A percentile compares a stretch with the other conserved stretches of the same genome.
phyloP scores from a whole-genome alignment of 208 protist species.

The Crithidia bombi region DNA sequence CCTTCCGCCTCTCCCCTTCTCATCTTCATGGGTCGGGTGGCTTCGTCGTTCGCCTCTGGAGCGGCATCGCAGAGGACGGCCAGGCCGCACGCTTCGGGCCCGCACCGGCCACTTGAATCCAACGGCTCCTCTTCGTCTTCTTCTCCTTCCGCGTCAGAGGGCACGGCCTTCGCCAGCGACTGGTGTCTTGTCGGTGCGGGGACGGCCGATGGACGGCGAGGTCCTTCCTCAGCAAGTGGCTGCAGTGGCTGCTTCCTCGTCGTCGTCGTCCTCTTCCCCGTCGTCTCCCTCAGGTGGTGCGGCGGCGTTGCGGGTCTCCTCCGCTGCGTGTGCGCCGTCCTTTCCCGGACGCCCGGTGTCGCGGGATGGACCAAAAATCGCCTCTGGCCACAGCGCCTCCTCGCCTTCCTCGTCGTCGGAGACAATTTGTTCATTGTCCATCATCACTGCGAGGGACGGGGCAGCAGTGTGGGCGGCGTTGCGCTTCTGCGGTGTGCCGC shows the following conservation, averaged over 20 bases:
- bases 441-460: slow-evolving; percentile 7
- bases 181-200: neutral
- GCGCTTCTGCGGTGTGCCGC: neutral
- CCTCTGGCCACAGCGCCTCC: slow-evolving; percentile 11
- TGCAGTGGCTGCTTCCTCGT: neutral
- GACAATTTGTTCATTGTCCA: neutral
- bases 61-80: neutral
- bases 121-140: slow-evolving; percentile 35
- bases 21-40: neutral
- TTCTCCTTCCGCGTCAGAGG: neutral
- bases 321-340: neutral
- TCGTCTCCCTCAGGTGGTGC: neutral
- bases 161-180: neutral
- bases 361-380: slow-evolving; percentile 5
- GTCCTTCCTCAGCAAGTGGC: neutral
- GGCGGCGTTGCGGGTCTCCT: neutral
- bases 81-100: slow-evolving; percentile 7
- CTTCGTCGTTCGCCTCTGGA: neutral
- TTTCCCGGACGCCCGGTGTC: neutral
- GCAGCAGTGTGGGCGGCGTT: neutral
- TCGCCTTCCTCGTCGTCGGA: slow-evolving; percentile 15
- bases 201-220: slow-evolving; percentile 9
- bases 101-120: neutral
- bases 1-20: neutral
- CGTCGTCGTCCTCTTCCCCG: neutral